These are phyloP conservation scores for Helicocarpus griseus DNA, from an alignment of 2,329 filamentous ascomycete genomes.

Conservation along the genomic window DNA sequence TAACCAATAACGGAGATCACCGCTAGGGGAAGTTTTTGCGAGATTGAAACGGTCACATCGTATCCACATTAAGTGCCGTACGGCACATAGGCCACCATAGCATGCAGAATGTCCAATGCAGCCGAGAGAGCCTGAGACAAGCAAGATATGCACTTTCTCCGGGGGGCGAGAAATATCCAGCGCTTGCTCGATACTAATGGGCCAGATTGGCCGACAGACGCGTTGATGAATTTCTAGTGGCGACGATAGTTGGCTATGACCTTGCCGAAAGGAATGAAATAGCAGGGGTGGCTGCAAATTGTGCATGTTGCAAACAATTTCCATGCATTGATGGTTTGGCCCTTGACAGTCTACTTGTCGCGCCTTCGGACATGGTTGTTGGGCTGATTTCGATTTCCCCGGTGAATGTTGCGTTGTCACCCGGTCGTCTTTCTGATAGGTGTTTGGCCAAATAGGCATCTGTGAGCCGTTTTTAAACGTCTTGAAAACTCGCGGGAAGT, in stretches of 20 bases:
- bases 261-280: background rate
- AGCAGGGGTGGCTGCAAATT: background rate
- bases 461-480: background rate
- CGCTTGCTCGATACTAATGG: background rate
- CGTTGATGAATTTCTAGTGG: background rate
- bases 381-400: background rate
- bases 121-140: background rate
- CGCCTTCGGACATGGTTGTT: background rate
- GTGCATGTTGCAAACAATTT: background rate
- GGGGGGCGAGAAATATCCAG: background rate
- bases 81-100: background rate
- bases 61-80: background rate
- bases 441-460: background rate
- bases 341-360: background rate
- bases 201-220: constrained; percentile 5
- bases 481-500: background rate
- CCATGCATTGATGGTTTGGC: background rate
- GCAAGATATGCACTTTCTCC: background rate
- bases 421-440: background rate
- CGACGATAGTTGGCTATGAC: background rate
- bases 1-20: background rate
- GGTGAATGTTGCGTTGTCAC: background rate
- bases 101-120: background rate
- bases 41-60: background rate
- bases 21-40: background rate